These are phyloP conservation scores for Fusarium sp. DNA, from an alignment of 2,329 filamentous ascomycete genomes.

Conservation along the genomic window DNA sequence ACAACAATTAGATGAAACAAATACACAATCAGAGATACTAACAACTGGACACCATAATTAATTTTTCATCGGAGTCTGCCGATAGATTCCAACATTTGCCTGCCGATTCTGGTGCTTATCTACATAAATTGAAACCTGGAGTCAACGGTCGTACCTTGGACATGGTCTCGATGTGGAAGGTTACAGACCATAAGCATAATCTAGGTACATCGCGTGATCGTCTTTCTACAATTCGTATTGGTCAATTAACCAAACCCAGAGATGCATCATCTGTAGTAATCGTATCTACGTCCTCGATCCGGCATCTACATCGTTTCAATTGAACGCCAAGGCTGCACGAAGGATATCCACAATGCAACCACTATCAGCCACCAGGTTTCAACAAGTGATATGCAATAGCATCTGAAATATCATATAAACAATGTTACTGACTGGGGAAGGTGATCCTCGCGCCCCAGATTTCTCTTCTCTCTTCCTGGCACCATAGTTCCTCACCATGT, in stretches of 20 bases:
- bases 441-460: background rate
- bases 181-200: background rate
- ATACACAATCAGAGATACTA: no score
- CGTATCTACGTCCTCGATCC: background rate
- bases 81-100: background rate
- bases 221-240: background rate
- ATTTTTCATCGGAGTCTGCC: accelerated
- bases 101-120: background rate
- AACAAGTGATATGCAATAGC: background rate
- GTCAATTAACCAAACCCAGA: background rate
- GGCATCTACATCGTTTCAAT: background rate
- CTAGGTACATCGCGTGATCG: background rate
- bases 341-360: background rate
- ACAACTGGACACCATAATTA: background rate
- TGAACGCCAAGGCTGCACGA: no score
- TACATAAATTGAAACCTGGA: background rate
- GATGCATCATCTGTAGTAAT: background rate
- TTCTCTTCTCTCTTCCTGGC: background rate
- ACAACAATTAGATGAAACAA: background rate
- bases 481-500: constrained; percentile 4
- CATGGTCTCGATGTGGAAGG: background rate
- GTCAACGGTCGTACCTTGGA: background rate
- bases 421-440: background rate
- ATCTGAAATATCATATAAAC: background rate
- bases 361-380: background rate